Base-by-base conservation (phyloP, 176 grass and related monocot genomes). In the Pharus latifolius region DNA sequence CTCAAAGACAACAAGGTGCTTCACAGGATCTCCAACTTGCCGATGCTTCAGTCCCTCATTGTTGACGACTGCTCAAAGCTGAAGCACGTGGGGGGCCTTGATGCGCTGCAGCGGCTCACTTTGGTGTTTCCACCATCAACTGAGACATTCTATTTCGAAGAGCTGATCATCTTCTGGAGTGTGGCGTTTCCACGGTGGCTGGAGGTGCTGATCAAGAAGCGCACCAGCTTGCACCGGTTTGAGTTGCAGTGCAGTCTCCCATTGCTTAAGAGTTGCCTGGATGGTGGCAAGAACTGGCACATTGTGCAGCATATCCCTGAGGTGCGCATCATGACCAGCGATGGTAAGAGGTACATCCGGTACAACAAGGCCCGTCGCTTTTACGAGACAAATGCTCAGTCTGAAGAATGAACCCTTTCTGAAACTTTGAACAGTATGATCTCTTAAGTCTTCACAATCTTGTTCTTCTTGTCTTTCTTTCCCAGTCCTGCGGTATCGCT, bases 81-180 rank as follows among this genome's bases (percentile, higher is more conserved):
- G 75, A 86, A 88, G 76, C 78, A 91, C 31, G 88, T 96, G 33
- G 72, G 73, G 8, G 80, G 78, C 29, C 79, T 96, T 12, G 57
- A 85, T 16, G 12, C 45, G 6, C 60, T 91, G 76, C 79, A 88
- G 69, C 63, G 54, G 37, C 82, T 96, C 23, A 70, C 49, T 24
- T 71, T 91, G 14, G 71, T 83, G 31, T 93, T 89, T 31, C 79
- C 79, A 12, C 81, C 88, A 22, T 88, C 88, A 34, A 96, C 79
- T 0, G 88, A 89, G 63, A 95, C 87, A 24, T 95, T 87, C 69
- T 87, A 85, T 60, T 87, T 90, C 3, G 87, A 95, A 56, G 90
- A 93, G 80, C 32, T 95, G 64, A 70, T 95, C 22, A 90, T 78
- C 76, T 90, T 90, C 68, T 87, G 87, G 83, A 95, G 68, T 56